A percentile compares a stretch with the other conserved stretches of the same genome.
Evolutionary conservation across 257 asterid genomes (phyloP).

Genomic region (Ophiorrhiza pumila): DNA sequence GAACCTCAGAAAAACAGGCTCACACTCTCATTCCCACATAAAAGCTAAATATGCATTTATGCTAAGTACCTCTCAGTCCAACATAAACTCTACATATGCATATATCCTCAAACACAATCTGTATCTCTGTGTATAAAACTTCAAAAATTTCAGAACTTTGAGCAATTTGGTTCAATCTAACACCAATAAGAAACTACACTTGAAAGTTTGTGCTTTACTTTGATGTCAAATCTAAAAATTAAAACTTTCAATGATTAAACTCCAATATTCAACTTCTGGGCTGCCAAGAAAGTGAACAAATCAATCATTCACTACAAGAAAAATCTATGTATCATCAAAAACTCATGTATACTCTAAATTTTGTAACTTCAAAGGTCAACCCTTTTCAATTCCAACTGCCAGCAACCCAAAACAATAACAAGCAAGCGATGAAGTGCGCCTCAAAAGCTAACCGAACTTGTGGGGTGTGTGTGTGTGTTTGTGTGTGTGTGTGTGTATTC

Average conservation of each 20-base stretch:
- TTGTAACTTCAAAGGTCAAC: background rate
- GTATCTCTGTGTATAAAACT: background rate
- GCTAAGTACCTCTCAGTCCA: too few species aligned
- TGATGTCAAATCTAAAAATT: background rate
- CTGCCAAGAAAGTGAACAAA: slow-evolving; percentile 4
- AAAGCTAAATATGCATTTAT: background rate
- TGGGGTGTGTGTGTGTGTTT: background rate
- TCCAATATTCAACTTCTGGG: background rate
- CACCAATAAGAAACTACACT: background rate
- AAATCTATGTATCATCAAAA: background rate
- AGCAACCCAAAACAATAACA: background rate
- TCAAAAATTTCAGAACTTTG: background rate
- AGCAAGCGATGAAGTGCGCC: background rate
- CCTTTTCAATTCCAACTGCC: background rate
- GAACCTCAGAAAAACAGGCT: slow-evolving; percentile 28
- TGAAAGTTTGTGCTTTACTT: background rate
- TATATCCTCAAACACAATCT: background rate
- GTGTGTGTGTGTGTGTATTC: background rate
- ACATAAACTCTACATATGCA: background rate
- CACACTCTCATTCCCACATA: slow-evolving; percentile 16
- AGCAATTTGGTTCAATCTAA: background rate
- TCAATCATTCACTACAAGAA: background rate
- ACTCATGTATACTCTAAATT: background rate
- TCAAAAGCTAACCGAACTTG: background rate
- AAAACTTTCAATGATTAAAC: background rate